Percentiles rank a stretch among this genome's conserved stretches.
phyloP scores from a whole-genome alignment of 768 basidiomycete species.

The Tulasnella sp. region DNA sequence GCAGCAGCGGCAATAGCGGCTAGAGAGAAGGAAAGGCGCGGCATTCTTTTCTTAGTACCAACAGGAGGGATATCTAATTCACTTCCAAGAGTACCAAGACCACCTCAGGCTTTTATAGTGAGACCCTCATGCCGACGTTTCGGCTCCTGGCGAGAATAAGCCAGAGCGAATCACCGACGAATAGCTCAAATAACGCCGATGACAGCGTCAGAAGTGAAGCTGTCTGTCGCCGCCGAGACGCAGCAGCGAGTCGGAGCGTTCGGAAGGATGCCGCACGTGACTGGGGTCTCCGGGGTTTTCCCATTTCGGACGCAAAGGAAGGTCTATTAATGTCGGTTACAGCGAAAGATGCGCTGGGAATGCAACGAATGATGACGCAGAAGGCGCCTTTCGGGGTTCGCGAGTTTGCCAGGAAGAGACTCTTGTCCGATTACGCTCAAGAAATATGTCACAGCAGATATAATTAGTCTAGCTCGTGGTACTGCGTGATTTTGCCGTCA shows the following conservation, averaged over 20 bases:
- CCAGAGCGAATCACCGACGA: conserved; percentile 4
- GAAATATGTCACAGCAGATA: conserved; percentile 14
- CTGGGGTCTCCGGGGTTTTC: conserved; percentile 2
- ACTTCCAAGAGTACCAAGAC: conserved; percentile 3
- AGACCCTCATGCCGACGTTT: neutral
- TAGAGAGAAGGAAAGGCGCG: conserved; percentile 29
- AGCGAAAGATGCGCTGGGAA: neutral
- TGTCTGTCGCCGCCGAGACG: neutral
- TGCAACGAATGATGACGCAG: conserved; percentile 4
- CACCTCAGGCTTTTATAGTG: neutral
- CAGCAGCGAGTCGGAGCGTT: neutral
- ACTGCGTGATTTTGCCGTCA: conserved; percentile 12
- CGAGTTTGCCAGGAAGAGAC: neutral
- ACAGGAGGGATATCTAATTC: neutral
- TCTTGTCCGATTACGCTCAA: neutral
- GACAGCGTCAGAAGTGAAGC: neutral
- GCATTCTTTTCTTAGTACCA: conserved; percentile 6
- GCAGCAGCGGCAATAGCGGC: conserved; percentile 20
- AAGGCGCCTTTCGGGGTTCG: neutral
- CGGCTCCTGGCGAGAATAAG: neutral
- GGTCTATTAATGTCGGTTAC: neutral
- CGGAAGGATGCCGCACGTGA: neutral
- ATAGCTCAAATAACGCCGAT: conserved; percentile 8
- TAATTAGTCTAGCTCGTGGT: conserved; percentile 20
- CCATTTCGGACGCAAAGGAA: neutral